Base-by-base conservation (phyloP, 1,284 basidiomycete species). In the Puccinia horiana region DNA sequence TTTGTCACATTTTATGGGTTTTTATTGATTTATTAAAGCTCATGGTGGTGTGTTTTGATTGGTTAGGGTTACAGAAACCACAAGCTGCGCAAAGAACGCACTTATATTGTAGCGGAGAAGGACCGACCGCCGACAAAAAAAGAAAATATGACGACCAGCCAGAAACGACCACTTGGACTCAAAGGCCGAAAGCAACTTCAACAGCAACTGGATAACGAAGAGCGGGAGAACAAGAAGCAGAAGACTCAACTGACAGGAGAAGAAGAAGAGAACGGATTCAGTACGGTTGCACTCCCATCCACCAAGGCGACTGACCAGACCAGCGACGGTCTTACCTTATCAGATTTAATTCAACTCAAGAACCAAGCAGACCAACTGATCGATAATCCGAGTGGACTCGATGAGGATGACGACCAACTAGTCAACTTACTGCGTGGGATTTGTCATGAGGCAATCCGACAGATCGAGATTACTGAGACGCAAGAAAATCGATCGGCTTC, bases 121-220 rank as follows among this genome's bases (percentile, higher is more conserved):
- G 49, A 23, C 18, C 32, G 58, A 6, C 29, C 12, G 26, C 37
- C 12, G 4, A 2, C 18, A 65, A 18, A 12, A 9, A 52, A 52
- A 5, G 18, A 29, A 8, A 70, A 29, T 42, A 70, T 70, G 69
- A 29, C 69, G 14, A 75, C 54, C 16, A 37, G 42, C 5, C 69
- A 75, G 72, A 75, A 56, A n/a, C 49, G 72, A 75, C 72, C 72
- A 35, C 44, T 75, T 37, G 72, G 72, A 2, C 72, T 75, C 52
- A 75, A 56, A 40, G 72, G 47, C 35, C 72, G 52, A 12, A 75
- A 75, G 72, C 72, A 49, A 37, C 72, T 49, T 18, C 72, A 74
- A 23, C 54, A 52, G 23, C 72, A 75, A 35, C 69, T 29, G 42
- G 5, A 70, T 42, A 49, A 70, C 44, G 69, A 49, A 5, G 61